Percentiles rank a stretch among this genome's conserved stretches.
Conservation (phyloP, 140 eudicot genomes). For the Senecio squalidus region DNA sequence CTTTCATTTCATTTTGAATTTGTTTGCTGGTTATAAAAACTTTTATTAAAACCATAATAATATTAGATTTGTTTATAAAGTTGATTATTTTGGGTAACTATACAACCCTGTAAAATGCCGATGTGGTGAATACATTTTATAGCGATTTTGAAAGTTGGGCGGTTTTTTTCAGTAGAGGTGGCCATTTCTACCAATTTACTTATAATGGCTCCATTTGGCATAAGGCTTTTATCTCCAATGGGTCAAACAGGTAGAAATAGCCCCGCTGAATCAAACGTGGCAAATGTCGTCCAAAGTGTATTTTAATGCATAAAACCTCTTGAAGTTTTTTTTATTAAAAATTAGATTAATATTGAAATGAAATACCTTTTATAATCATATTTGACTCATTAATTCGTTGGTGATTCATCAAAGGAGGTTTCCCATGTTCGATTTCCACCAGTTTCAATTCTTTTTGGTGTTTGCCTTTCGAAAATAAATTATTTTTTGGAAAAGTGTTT, state of each 20-base stretch:
- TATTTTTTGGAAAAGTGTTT: neutral
- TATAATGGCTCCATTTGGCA: no score
- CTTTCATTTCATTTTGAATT: neutral
- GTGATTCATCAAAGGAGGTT: no score
- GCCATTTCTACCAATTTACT: neutral
- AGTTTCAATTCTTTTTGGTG: no score
- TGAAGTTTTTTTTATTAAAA: no score
- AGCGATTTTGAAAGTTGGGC: neutral
- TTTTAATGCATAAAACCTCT: neutral
- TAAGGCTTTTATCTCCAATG: neutral
- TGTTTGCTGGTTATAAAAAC: neutral
- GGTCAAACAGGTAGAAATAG: neutral
- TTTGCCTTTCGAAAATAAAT: no score
- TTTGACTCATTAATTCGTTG: neutral
- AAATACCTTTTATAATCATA: neutral
- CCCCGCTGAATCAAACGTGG: neutral
- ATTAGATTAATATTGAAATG: neutral
- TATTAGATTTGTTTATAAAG: neutral
- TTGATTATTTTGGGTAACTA: neutral
- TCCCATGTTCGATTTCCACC: no score
- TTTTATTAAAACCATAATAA: neutral
- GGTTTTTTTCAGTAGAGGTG: neutral
- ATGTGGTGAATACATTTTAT: neutral
- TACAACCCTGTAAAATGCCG: neutral
- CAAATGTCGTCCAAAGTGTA: neutral